Base-by-base conservation (phyloP, 805 yeast species). In the Saccharomycopsis javanensis region DNA sequence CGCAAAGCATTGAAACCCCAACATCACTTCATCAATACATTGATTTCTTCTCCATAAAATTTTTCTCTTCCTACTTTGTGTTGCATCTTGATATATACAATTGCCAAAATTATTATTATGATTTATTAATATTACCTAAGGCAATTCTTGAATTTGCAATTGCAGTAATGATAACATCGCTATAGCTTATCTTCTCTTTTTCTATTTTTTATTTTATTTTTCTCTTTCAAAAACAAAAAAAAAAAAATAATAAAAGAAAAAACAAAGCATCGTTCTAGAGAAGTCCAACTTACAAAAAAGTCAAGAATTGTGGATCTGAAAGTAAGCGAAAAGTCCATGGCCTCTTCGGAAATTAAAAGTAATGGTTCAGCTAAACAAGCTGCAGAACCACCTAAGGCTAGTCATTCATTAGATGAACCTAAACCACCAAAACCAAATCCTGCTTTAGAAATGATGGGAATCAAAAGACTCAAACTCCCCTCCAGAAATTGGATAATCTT, bases 401-500 rank as follows among this genome's bases (percentile, higher is more conserved):
- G n/a, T 20, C 48, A 42, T 42, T n/a, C 48, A 7, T 42, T 42
- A 10, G 48, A 42, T 42, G 28, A 20, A n/a, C 48, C 28, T 13
- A 42, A 42, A 15, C 48, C 48, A 20, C n/a, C 48, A 20, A 68
- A 42, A 20, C 48, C 79, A 8, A 85, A 90, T 65, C 96, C 96
- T 1, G 96, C 95, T 1, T 77, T 91, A 51, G 72, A 79, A 61
- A 85, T 88, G 65, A 80, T 92, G 87, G 98, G 98, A 0, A 79
- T 92, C 52, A 88, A 89, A 4, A 71, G 84, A 13, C 64, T 90
- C 23, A 79, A 85, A 38, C 72, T 94, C 13, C 99, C 99, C 0
- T 85, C 96, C 0, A 76, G 97, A 61, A 94, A 92, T 72, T 92
- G 98, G 99, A 70, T 80, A 74, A 87, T 90, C 37, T 94, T 94